These are phyloP conservation scores for Exophiala spinifera DNA, from an alignment of 2,329 filamentous ascomycete genomes.

Conservation along the genomic window DNA sequence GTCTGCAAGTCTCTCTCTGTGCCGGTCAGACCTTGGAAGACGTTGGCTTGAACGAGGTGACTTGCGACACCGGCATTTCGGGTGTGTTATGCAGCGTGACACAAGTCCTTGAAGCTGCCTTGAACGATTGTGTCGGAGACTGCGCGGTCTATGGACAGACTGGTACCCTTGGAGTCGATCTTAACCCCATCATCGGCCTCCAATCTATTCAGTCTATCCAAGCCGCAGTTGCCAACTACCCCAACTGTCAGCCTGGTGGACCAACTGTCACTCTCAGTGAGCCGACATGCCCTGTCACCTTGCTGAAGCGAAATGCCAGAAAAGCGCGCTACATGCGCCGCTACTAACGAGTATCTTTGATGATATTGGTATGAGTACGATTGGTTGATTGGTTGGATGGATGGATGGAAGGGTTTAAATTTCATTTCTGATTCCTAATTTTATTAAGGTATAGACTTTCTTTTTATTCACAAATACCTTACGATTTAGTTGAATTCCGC, in stretches of 20 bases:
- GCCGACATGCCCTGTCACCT: not conserved
- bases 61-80: not conserved
- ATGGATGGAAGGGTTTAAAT: no score
- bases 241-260: not conserved
- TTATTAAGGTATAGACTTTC: no score
- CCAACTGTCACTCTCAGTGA: not conserved
- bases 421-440: no score
- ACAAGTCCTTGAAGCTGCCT: not conserved
- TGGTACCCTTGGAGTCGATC: not conserved
- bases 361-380: no score
- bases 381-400: no score
- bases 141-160: not conserved
- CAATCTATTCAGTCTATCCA: constrained; percentile 1
- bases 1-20: not conserved
- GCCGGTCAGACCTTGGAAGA: not conserved
- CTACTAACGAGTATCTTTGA: no score
- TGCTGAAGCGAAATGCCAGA: not conserved
- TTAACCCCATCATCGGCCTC: not conserved
- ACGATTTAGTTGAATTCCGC: no score
- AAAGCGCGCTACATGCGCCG: no score
- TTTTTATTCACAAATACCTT: no score
- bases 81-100: not conserved
- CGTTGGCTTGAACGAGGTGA: not conserved
- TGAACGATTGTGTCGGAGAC: not conserved
- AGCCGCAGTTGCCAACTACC: not conserved